These are phyloP conservation scores for Dryas drummondii DNA, from an alignment of 306 rosid species.

Conservation along the genomic window DNA sequence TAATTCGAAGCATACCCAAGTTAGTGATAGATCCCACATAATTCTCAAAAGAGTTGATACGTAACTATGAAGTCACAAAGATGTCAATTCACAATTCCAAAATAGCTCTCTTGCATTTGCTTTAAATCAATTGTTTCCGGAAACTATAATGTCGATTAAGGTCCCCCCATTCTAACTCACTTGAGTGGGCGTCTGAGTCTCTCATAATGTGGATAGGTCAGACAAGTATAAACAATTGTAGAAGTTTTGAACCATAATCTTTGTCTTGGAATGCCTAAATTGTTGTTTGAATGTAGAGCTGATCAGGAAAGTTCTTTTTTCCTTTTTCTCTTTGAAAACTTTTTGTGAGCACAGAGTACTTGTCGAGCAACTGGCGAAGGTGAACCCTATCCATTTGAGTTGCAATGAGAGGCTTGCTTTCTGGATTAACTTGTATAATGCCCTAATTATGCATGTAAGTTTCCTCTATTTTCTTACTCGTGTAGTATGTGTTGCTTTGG, in stretches of 20 bases:
- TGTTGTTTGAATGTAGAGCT: conserved; percentile 6
- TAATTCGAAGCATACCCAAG: neutral
- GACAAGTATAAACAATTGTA: neutral
- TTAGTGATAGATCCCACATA: too few species aligned
- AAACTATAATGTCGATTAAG: neutral
- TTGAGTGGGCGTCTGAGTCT: neutral
- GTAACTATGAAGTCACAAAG: neutral
- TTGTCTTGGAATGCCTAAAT: neutral
- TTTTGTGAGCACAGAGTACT: conserved; percentile 51
- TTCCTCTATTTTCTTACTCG: neutral
- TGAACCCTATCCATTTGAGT: conserved; percentile 61
- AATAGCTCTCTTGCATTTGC: neutral
- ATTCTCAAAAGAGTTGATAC: neutral
- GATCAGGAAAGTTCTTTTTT: neutral
- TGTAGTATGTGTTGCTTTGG: neutral
- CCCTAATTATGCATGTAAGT: conserved; percentile 76
- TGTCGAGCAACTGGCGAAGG: conserved; percentile 75
- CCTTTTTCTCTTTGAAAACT: neutral
- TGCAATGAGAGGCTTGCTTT: conserved; percentile 65
- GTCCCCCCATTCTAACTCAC: neutral
- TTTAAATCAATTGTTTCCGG: neutral
- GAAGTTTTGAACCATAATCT: neutral
- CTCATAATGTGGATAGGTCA: neutral
- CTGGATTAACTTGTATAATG: conserved; percentile 76
- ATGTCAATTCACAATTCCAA: neutral